Evolutionary conservation across 805 yeast species (phyloP), one percentile per base, ranked within the genome.

Genomic region (Pichia scutulata): DNA sequence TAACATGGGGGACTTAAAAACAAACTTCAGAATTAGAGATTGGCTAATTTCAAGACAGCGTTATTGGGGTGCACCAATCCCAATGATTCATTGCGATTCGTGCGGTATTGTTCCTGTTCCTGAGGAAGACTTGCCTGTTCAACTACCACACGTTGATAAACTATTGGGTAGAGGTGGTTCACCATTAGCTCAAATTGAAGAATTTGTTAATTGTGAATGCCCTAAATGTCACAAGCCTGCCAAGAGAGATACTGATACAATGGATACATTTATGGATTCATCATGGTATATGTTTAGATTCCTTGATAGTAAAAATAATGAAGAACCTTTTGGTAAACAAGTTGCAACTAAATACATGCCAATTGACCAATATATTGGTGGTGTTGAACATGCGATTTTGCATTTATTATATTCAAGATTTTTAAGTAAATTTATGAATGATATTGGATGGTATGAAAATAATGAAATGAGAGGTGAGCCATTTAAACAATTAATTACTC

Each of bases 51-150:
- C 95, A 60, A 78, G 99, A 62, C 99, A 93, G 66, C 71, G 99
- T 52, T 92, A 86, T 66, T 93, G 99, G 99, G 99, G 99, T 24
- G 93, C 97, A 0, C 99, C 99, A 2, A 93, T 93, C 49, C 99
- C 99, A 6, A 89, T 93, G 19, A 75, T 93, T 25, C 93, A 93
- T 61, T 93, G 99, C 70, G 76, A 74, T 7, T 55, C 66, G 2
- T 93, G 99, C 73, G 99, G 99, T 1, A 69, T 83, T 0, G 97
- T 92, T 1, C 86, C 98, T 0, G 98, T 93, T 19, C 97, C 97
- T 0, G 95, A 86, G 40, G 70, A 78, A 2, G 83, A 90, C 25
- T 72, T 93, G 18, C 99, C 99, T 0, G 96, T 93, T 0, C 43
- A 72, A 37, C 75, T 93, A 36, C 98, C 98, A 0, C 68, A 74